Conservation (phyloP, 148 eudicot genomes). For the Talinum fruticosum region DNA sequence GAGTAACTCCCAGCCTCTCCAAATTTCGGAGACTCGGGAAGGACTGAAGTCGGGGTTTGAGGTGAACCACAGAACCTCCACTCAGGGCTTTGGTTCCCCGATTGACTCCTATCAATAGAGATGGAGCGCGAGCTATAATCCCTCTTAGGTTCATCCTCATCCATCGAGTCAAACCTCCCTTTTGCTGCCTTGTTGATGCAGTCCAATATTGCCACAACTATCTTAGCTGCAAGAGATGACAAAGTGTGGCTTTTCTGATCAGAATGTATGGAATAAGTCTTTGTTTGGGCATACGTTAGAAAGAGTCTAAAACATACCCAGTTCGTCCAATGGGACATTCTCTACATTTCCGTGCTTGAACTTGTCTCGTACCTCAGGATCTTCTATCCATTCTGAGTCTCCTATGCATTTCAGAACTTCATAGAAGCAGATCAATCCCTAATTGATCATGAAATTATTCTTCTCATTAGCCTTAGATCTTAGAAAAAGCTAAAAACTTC, state of each 20-base stretch:
- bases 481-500: not conserved
- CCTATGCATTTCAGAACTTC: conserved; percentile 63
- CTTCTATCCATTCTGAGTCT: conserved; percentile 64
- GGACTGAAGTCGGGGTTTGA: conserved; percentile 83
- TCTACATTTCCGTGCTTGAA: conserved; percentile 37
- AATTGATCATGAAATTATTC: conserved; percentile 4
- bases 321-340: conserved; percentile 46
- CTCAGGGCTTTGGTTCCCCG: conserved; percentile 38
- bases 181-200: conserved; percentile 66
- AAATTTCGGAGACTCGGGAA: conserved; percentile 38
- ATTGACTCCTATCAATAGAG: conserved; percentile 33
- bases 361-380: conserved; percentile 52
- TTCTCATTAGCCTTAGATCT: conserved; percentile 9
- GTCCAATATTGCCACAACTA: conserved; percentile 58
- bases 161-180: conserved; percentile 67
- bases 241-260: not conserved
- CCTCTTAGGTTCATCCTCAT: conserved; percentile 62
- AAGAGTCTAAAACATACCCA: conserved; percentile 44
- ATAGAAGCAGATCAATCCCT: conserved; percentile 69
- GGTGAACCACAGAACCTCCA: conserved; percentile 51
- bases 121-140: conserved; percentile 30
- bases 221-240: conserved; percentile 24
- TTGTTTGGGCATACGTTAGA: not conserved
- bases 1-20: conserved; percentile 41
- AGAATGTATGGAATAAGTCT: not conserved